phyloP scores from a whole-genome alignment of 2,329 filamentous ascomycete genomes.

The Fusarium sp. region DNA sequence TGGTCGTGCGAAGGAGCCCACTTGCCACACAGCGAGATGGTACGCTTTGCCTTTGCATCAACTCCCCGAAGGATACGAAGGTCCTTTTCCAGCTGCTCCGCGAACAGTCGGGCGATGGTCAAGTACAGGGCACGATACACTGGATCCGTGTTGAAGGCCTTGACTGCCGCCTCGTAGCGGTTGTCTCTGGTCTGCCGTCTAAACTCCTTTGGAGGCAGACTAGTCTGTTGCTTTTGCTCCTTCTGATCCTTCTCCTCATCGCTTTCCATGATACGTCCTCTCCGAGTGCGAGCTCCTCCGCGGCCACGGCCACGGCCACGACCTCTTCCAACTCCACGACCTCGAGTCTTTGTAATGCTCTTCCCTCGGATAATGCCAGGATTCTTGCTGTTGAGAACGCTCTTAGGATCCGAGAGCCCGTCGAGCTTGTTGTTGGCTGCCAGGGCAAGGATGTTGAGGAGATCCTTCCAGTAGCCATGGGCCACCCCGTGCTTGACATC shows the following conservation, averaged over 20 bases:
- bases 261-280: not conserved
- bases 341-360: conserved; percentile 14
- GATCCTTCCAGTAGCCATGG: conserved; percentile 73
- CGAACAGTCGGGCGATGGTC: conserved; percentile 66
- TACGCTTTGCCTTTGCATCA: conserved; percentile 54
- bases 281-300: not conserved
- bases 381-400: conserved; percentile 55
- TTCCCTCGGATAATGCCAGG: conserved; percentile 39
- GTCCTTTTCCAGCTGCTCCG: conserved; percentile 64
- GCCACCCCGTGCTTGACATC: conserved; percentile 62
- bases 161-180: conserved; percentile 56
- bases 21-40: conserved; percentile 68
- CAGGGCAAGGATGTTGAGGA: conserved; percentile 67
- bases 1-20: conserved; percentile 68
- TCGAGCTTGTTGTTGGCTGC: conserved; percentile 61
- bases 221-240: not conserved
- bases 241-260: not conserved
- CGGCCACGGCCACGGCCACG: not conserved
- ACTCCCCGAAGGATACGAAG: conserved; percentile 53
- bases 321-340: conserved; percentile 7
- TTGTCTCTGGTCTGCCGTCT: conserved; percentile 48
- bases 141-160: conserved; percentile 55
- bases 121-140: conserved; percentile 66
- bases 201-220: conserved; percentile 29
- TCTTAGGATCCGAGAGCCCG: conserved; percentile 52